Base-by-base conservation (phyloP, 495 filamentous ascomycete genomes). In the Physcia stellaris region DNA sequence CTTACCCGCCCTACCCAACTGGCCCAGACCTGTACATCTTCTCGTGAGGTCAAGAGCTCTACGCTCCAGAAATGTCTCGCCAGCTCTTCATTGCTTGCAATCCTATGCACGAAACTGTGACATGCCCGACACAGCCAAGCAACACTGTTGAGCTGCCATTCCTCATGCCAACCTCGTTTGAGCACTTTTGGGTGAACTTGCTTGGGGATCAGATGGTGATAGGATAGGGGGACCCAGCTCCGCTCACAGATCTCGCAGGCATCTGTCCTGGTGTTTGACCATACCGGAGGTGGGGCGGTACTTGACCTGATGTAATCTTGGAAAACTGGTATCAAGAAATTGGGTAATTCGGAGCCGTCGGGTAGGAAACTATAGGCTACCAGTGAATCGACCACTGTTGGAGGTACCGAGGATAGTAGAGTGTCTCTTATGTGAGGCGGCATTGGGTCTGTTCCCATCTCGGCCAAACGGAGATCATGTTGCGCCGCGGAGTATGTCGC, bases 101-200 rank as follows among this genome's bases (percentile, higher is more conserved):
- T 70, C 24, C 71, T 57, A 68, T 94, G 86, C 55, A 93, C 83
- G 53, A 86, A 85, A 23, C 67, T 70, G 68, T 94, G 86, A 50
- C 86, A 94, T 12, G 86, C 82, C 16, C 85, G 68, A 62, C 86
- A 93, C 49, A 94, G 55, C 84, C 84, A 94, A 21, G 86, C 86
- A 19, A 92, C 84, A 53, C 71, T 84, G 54, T 82, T 73, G 58
- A 88, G 48, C 61, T 73, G 68, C 64, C 77, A 77, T 44, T 75
- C 73, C 12, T 70, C 67, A 64, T 86, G 81, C 85, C 84, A 92
- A 3, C 83, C 83, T 21, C 82, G 64, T 59, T 83, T 82, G 10
- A 83, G 48, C 5, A 73, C 83, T 59, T 85, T 87, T n/a, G 65
- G 72, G 58, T 92, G 86, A 47, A 83, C 71, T 26, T 68, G 63